Base-by-base conservation (phyloP, 2,329 filamentous ascomycete species). In the Iodosphaeria phyllophila region DNA sequence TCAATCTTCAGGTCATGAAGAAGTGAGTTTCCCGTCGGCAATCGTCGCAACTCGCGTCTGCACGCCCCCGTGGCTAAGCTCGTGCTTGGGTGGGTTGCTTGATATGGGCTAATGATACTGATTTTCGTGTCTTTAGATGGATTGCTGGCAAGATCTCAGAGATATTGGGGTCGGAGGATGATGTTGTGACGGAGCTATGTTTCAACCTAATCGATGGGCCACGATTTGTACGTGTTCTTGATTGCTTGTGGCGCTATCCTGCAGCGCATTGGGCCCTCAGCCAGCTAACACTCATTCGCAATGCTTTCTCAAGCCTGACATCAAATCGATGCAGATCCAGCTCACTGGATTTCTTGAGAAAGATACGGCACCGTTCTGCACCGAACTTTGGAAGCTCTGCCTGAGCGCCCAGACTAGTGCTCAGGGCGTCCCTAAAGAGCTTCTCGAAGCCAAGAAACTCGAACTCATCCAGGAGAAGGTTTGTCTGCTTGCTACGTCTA, bases 1-100 rank as follows among this genome's bases (percentile, higher is more conserved):
- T 98, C 50, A 93, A 98, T 46, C 61, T 92, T 25, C 82, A 92
- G 50, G 79, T 98, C 28, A 92, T 98, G 72, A 93, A 93, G 64
- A 92, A 89, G 79, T 91, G 46, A 43, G 73, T n/a, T 53, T 31
- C 26, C 24, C 24, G 18, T 16, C 16, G 5, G 6, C n/a, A n/a
- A n/a, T n/a, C n/a, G n/a, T n/a, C n/a, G n/a, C n/a, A n/a, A n/a
- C n/a, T n/a, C n/a, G n/a, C 20, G 25, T 16, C 14, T 6, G 13
- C 13, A 13, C 20, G 12, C 10, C n/a, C 14, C 3, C 11, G 6
- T 7, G 8, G n/a, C 8, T 11, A 3, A 15, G 11, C 9, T 11
- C 13, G 4, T 7, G 2, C 11, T 13, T 20, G 16, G 10, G n/a
- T 13, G 10, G 16, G 9, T n/a, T n/a, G 6, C n/a, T 22, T 12